Base-by-base conservation (phyloP, 805 yeast genomes). In the Kazachstania martiniae region DNA sequence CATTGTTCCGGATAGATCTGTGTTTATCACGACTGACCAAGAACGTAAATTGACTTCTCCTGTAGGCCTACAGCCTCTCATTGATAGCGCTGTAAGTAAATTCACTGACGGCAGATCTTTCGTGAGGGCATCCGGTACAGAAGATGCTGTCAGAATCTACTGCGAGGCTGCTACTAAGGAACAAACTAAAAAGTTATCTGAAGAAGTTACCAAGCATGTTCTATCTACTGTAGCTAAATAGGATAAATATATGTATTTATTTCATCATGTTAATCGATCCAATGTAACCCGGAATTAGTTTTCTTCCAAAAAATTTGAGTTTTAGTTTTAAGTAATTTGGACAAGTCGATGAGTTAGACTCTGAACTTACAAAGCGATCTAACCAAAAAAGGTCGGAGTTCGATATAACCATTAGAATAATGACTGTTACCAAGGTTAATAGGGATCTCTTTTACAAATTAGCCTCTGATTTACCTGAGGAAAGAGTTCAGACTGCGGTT, bases 101-200 rank as follows among this genome's bases (percentile, higher is more conserved):
- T 75, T 65, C 41, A 44, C 60, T 0, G 49, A 58, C 12, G 96
- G 89, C 2, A 71, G 98, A 49, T 77, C 94, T 2, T 91, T 91
- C 58, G 97, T 89, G 3, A 73, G 98, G 45, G 97, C 98, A 8
- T 80, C 94, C 38, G 98, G 98, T 10, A 91, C 98, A 1, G 98
- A 91, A 56, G 93, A 91, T 56, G 97, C 95, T 0, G 96, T 91
- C 2, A 72, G 98, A 46, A 84, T 91, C 5, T 91, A 91, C 45
- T 91, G 95, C 1, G 98, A 91, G 57, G 94, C 95, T 0, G 65
- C 62, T 3, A 68, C 73, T 1, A 47, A 46, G 25, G 59, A 54
- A 8, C 68, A 67, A 16, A 74, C 77, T 18, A 67, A 62, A 14
- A 55, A 56, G 23, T 58, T 80, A 26, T 62, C 70, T 2, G 38